These are phyloP conservation scores for Russula foetens DNA, from an alignment of 768 basidiomycete genomes.

Conservation along the genomic window DNA sequence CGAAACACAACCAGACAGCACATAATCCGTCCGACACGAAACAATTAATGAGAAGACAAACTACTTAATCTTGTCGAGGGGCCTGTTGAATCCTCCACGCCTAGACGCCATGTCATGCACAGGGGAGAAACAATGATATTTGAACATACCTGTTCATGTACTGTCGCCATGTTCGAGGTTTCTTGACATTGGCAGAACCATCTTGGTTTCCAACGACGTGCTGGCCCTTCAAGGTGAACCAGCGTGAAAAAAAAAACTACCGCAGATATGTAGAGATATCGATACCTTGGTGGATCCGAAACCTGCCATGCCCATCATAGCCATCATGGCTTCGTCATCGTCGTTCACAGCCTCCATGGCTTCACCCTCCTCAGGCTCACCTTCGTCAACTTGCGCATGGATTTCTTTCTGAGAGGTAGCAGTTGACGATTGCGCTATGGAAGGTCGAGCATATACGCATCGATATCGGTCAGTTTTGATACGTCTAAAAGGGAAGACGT, in stretches of 20 bases:
- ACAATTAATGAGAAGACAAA: background rate
- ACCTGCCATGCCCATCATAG: constrained; percentile 80
- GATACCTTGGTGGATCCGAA: constrained; percentile 89
- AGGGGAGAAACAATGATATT: constrained; percentile 18
- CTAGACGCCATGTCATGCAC: constrained; percentile 28
- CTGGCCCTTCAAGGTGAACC: constrained; percentile 47
- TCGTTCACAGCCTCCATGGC: constrained; percentile 47
- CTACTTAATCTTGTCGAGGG: constrained; percentile 91
- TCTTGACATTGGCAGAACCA: constrained; percentile 58
- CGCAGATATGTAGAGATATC: constrained; percentile 1
- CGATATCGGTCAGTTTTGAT: background rate
- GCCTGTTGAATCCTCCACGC: constrained; percentile 86
- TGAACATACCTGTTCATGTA: constrained; percentile 86
- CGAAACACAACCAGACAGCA: too few species aligned
- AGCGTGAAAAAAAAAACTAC: background rate
- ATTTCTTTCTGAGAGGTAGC: background rate
- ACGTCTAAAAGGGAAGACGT: background rate
- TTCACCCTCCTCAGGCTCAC: constrained; percentile 43
- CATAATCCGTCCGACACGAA: too few species aligned
- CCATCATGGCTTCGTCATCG: constrained; percentile 78
- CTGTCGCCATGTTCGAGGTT: constrained; percentile 88
- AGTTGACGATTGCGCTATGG: background rate
- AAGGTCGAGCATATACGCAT: background rate
- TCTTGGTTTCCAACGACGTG: constrained; percentile 79
- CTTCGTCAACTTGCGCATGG: constrained; percentile 21